Evolutionary conservation across 768 basidiomycete genomes (phyloP).

Genomic region (Fistulinella prunicolor): DNA sequence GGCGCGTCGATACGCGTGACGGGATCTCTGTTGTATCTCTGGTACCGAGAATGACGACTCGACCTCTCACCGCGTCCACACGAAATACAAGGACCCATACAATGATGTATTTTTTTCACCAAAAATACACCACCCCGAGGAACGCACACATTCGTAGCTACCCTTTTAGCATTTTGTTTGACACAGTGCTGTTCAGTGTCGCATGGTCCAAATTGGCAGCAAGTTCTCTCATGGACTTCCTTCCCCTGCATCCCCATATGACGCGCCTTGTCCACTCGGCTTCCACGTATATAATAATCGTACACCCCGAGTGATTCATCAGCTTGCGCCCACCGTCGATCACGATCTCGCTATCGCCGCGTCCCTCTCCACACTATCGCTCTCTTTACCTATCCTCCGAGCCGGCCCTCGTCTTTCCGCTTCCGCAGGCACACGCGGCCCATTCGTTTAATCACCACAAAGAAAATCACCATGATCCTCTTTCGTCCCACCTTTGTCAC

Average conservation of each 20-base stretch:
- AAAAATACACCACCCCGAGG: background rate
- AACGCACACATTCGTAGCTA: no score
- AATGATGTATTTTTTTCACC: background rate
- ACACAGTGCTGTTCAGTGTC: no score
- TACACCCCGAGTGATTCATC: background rate
- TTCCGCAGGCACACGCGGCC: background rate
- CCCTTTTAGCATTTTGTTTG: no score
- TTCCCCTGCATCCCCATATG: conserved; percentile 12
- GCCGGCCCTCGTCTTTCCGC: conserved; percentile 13
- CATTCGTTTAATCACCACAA: background rate
- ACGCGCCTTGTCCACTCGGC: conserved; percentile 10
- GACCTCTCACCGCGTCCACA: no score
- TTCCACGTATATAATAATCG: conserved; percentile 11
- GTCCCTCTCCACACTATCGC: background rate
- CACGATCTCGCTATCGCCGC: background rate
- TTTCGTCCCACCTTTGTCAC: conserved; percentile 22
- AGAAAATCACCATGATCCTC: conserved; percentile 20
- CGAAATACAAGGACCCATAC: conserved; percentile 14
- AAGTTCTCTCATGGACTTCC: background rate
- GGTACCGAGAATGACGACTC: background rate
- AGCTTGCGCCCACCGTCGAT: background rate
- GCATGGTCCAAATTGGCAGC: background rate
- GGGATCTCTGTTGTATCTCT: no score
- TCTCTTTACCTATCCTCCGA: background rate
- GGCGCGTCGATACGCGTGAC: no score